Base-by-base conservation (phyloP, 140 eudicot genomes). In the Stevia rebaudiana region DNA sequence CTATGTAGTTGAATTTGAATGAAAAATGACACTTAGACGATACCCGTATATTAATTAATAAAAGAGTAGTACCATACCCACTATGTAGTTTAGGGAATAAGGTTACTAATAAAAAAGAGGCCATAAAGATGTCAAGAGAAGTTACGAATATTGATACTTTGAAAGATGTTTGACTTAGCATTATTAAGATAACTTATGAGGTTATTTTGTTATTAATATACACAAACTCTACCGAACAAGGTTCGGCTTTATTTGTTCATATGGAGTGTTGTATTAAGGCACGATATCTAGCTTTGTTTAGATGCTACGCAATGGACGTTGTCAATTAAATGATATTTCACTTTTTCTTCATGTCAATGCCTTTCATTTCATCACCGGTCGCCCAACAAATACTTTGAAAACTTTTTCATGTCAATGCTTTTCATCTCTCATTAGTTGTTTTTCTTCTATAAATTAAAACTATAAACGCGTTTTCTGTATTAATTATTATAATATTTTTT, bases 361-460 rank as follows among this genome's bases (percentile, higher is more conserved):
- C 62, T 30, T 30, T 55, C 39, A 55, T 30, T 30, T 55, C 39
- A 55, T 55, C 62, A 13, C 23, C 8, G 9, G 31, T 69, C 39
- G 61, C 49, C 60, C 68, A 58, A 33, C 68, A 58, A 58, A 46
- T 46, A n/a, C 13, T 22, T 69, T 8, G 23, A 68, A 55, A 69
- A 41, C 57, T 42, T 55, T 56, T 28, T 56, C 12, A 69, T 22
- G 68, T 16, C 21, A 36, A 23, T 17, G 24, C 54, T 5, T 70
- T 70, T 70, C 49, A 44, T 58, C 11, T n/a, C 5, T 44, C 4
- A 21, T 39, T 44, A 21, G 39, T 57, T 55, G 21, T 54, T 31
- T 22, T 65, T 12, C 21, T 15, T 46, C 28, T 63, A 44, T 63
- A 35, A 63, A 15, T 8, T 48, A 48, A 54, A 25, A 13, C 40